A percentile compares a stretch with the other conserved stretches of the same genome.
Evolutionary conservation across 768 basidiomycete genomes (phyloP).

Genomic region (Lactifluus rugatus): DNA sequence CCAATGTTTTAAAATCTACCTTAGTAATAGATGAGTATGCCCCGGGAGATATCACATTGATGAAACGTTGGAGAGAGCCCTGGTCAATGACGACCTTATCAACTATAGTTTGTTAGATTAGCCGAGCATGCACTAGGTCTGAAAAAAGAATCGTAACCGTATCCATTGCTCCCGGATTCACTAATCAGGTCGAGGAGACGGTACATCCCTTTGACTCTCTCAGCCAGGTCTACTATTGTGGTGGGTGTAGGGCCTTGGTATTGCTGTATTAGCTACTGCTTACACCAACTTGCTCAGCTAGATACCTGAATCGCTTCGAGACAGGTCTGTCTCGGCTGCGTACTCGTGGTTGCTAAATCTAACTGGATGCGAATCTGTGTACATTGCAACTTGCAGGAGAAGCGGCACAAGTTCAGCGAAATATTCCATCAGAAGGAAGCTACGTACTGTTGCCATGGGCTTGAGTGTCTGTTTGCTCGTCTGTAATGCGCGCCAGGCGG

Average conservation of each 20-base stretch:
- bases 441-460: neutral
- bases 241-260: neutral
- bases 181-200: slow-evolving; percentile 43
- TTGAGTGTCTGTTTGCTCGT: neutral
- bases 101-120: slow-evolving; percentile 28
- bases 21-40: slow-evolving; percentile 44
- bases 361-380: too few species aligned
- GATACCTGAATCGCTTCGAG: too few species aligned
- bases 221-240: neutral
- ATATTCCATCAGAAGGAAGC: neutral
- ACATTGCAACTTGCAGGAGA: too few species aligned
- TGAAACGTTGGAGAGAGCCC: slow-evolving; percentile 36
- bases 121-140: neutral
- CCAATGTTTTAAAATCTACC: slow-evolving; percentile 46
- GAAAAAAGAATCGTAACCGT: slow-evolving; percentile 30
- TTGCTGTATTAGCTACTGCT: too few species aligned
- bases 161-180: slow-evolving; percentile 40
- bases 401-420: too few species aligned
- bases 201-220: slow-evolving; percentile 36
- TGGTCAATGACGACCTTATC: slow-evolving; percentile 55
- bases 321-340: too few species aligned
- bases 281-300: too few species aligned
- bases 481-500: neutral
- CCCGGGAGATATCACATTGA: slow-evolving; percentile 39
- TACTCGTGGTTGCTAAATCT: too few species aligned